Evolutionary conservation across 345 rosid species (phyloP).

Genomic region (Stellera chamaejasme): DNA sequence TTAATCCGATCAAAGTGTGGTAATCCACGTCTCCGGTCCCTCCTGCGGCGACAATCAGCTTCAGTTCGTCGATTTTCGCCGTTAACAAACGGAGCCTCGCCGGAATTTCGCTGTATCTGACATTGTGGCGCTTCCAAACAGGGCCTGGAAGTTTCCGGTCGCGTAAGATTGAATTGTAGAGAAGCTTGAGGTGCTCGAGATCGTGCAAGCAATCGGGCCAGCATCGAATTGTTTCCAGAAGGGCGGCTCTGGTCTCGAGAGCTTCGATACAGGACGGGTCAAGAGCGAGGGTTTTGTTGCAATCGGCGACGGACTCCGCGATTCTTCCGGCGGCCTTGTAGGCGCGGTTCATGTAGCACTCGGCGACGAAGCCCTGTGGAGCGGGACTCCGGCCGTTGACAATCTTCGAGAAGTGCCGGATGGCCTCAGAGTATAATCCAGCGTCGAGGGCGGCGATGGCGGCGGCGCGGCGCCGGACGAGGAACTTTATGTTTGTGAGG

Average conservation of each 20-base stretch:
- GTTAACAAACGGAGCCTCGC: constrained; percentile 68
- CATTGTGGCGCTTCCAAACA: constrained; percentile 83
- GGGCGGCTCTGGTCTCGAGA: constrained; percentile 78
- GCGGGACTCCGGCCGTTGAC: constrained; percentile 80
- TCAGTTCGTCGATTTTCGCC: constrained; percentile 50
- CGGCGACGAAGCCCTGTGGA: constrained; percentile 87
- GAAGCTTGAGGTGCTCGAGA: constrained; percentile 80
- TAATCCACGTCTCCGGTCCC: constrained; percentile 81
- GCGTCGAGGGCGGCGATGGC: constrained; percentile 89
- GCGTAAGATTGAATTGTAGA: constrained; percentile 77
- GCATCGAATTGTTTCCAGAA: constrained; percentile 75
- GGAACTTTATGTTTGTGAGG: constrained; percentile 73
- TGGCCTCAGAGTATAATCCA: constrained; percentile 69
- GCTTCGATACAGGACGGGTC: constrained; percentile 81
- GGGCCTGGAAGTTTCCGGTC: constrained; percentile 95
- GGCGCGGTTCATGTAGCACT: constrained; percentile 84
- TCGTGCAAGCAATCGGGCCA: constrained; percentile 87
- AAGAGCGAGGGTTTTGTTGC: constrained; percentile 83
- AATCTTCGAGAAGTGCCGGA: constrained; percentile 88
- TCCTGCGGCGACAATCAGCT: constrained; percentile 69
- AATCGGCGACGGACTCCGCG: constrained; percentile 84
- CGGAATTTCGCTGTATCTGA: constrained; percentile 79
- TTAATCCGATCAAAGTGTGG: constrained; percentile 67
- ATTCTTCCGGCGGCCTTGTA: constrained; percentile 65
- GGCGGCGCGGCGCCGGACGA: constrained; percentile 78